These are phyloP conservation scores for Phytophthora pluvialis DNA, from an alignment of 352 stramenopile genomes.

Conservation along the genomic window DNA sequence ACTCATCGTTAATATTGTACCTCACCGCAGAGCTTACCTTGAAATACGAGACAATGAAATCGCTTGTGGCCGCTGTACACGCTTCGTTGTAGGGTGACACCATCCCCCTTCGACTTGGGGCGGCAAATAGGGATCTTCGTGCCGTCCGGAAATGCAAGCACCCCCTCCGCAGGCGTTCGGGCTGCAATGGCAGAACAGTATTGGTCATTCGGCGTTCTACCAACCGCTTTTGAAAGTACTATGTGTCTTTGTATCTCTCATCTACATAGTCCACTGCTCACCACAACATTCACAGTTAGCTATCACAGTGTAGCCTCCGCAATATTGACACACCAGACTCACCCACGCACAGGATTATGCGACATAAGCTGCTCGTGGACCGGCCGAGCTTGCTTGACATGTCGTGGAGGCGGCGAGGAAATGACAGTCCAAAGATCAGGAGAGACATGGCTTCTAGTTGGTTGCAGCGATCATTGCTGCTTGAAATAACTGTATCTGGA, in stretches of 20 bases:
- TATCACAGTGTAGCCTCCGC: background rate
- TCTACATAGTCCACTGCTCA: background rate
- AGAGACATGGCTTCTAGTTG: background rate
- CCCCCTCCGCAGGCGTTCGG: background rate
- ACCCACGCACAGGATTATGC: no score
- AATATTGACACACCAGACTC: no score
- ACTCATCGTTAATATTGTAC: no score
- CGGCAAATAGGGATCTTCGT: slow-evolving; percentile 1
- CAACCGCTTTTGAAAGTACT: background rate
- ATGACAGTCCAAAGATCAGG: background rate
- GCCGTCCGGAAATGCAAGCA: background rate
- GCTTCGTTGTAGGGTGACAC: background rate
- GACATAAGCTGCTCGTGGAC: no score
- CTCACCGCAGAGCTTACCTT: no score
- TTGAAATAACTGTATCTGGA: background rate
- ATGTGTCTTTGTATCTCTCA: background rate
- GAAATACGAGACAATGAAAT: background rate
- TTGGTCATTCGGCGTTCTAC: background rate
- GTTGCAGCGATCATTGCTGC: background rate
- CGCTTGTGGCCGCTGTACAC: background rate
- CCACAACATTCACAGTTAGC: background rate
- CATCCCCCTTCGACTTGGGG: background rate
- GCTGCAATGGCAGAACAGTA: background rate
- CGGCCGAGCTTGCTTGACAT: no score
- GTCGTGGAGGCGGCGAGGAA: background rate